Conservation (phyloP, 768 basidiomycete species). For the Amanita jacksonii region DNA sequence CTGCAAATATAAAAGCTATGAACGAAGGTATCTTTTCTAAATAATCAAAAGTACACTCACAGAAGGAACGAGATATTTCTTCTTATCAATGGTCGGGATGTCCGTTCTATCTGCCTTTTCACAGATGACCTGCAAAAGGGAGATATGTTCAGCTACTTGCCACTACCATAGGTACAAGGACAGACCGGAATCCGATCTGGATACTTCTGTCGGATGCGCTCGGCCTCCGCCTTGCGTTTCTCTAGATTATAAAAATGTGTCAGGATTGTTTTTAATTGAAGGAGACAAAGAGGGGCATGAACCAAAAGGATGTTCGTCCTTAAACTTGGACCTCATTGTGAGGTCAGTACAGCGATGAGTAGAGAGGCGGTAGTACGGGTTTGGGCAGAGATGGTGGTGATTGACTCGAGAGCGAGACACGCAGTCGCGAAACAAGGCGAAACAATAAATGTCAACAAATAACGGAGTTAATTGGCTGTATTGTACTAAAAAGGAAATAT, state of each 20-base stretch:
- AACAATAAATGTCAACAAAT: slow-evolving; percentile 28
- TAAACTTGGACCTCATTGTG: slow-evolving; percentile 89
- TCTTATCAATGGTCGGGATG: slow-evolving; percentile 99
- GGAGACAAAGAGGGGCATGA: slow-evolving; percentile 20
- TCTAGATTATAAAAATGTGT: slow-evolving; percentile 46
- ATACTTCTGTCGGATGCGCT: slow-evolving; percentile 98
- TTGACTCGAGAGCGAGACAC: slow-evolving; percentile 27
- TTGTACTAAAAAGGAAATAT: slow-evolving; percentile 1
- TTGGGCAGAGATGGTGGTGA: slow-evolving; percentile 11
- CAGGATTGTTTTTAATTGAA: slow-evolving; percentile 20
- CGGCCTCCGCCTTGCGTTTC: slow-evolving; percentile 99
- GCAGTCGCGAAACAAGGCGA: slow-evolving; percentile 25
- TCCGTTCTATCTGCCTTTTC: slow-evolving; percentile 98
- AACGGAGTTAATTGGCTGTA: slow-evolving; percentile 12
- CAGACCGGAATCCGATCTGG: slow-evolving; percentile 95
- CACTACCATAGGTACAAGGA: slow-evolving; percentile 14
- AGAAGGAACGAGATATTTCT: slow-evolving; percentile 99
- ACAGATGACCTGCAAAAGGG: slow-evolving; percentile 84
- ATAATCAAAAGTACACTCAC: slow-evolving; percentile 33
- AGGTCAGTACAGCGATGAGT: slow-evolving; percentile 6
- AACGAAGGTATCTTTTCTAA: neutral
- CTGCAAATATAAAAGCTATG: slow-evolving; percentile 27
- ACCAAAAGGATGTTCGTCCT: slow-evolving; percentile 99
- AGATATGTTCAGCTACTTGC: neutral
- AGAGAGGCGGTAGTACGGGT: slow-evolving; percentile 5